Percentiles rank a stretch among this genome's conserved stretches.
These are phyloP conservation scores for Trichoderma sp. DNA, from an alignment of 2,329 filamentous ascomycete species.

Conservation along the genomic window DNA sequence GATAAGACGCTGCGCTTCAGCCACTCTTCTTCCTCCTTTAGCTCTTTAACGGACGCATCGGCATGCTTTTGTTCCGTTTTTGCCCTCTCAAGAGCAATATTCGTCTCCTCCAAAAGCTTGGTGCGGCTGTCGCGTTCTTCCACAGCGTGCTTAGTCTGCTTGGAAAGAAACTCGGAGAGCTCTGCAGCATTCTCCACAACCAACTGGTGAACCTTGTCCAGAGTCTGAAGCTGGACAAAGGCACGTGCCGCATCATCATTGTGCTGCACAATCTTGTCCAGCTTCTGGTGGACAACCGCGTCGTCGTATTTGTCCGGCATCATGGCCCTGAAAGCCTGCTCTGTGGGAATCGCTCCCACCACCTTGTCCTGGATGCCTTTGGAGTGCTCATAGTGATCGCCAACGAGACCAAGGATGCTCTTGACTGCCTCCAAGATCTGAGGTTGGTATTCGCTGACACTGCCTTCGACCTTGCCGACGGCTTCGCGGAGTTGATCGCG, in stretches of 20 bases:
- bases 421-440: slow-evolving; percentile 85
- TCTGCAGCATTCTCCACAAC: slow-evolving; percentile 83
- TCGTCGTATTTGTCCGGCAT: slow-evolving; percentile 67
- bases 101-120: slow-evolving; percentile 78
- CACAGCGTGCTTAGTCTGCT: slow-evolving; percentile 73
- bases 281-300: slow-evolving; percentile 43
- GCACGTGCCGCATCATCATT: slow-evolving; percentile 69
- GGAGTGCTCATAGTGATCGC: slow-evolving; percentile 86
- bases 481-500: slow-evolving; percentile 79
- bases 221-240: slow-evolving; percentile 74
- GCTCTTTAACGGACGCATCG: slow-evolving; percentile 56
- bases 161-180: slow-evolving; percentile 78
- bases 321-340: slow-evolving; percentile 52
- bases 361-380: slow-evolving; percentile 67
- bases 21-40: slow-evolving; percentile 57
- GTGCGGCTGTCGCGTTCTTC: slow-evolving; percentile 80
- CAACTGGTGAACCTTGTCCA: slow-evolving; percentile 87
- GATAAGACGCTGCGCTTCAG: slow-evolving; percentile 59
- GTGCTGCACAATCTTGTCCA: slow-evolving; percentile 61
- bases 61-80: slow-evolving; percentile 67
- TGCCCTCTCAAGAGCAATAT: slow-evolving; percentile 77
- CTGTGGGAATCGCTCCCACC: slow-evolving; percentile 63
- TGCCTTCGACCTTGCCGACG: slow-evolving; percentile 70
- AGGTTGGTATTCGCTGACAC: slow-evolving; percentile 82
- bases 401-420: slow-evolving; percentile 81